A percentile compares a stretch with the other conserved stretches of the same genome.
phyloP scores from a whole-genome alignment of 2,329 filamentous ascomycete genomes.

The Epichloe sp. region DNA sequence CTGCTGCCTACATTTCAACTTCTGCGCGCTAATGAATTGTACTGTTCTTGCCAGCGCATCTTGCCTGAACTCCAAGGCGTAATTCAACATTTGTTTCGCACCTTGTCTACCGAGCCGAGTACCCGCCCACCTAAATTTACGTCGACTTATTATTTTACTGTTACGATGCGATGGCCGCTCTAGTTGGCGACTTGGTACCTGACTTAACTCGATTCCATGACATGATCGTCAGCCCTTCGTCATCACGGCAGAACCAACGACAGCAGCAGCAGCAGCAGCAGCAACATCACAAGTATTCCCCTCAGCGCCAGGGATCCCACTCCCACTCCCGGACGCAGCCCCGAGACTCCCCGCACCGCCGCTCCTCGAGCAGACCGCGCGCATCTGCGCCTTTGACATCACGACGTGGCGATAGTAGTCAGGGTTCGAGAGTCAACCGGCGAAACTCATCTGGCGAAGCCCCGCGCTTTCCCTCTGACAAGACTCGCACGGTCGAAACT shows the following conservation, averaged over 20 bases:
- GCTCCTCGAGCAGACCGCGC: conserved; percentile 17
- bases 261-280: conserved; percentile 17
- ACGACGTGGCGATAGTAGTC: conserved; percentile 9
- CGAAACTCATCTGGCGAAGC: neutral
- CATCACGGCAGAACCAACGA: conserved; percentile 33
- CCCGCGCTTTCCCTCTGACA: neutral
- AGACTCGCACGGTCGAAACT: neutral
- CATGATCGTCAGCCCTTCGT: conserved; percentile 45
- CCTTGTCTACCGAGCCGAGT: neutral
- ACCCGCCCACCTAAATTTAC: neutral
- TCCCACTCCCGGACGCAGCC: conserved; percentile 9
- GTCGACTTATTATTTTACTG: neutral
- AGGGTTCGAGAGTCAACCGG: neutral
- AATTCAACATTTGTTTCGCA: neutral
- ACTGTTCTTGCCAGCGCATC: neutral
- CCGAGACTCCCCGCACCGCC: conserved; percentile 12
- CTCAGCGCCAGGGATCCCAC: conserved; percentile 10
- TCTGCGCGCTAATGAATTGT: neutral
- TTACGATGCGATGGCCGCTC: conserved; percentile 44
- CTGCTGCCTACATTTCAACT: neutral
- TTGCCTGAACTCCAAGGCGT: neutral
- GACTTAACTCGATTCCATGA: conserved; percentile 58
- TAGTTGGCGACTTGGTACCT: conserved; percentile 60
- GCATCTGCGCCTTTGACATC: conserved; percentile 8
- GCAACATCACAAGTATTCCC: conserved; percentile 13